Conservation (phyloP, 2,329 filamentous ascomycete genomes). For the Sclerotinia borealis region DNA sequence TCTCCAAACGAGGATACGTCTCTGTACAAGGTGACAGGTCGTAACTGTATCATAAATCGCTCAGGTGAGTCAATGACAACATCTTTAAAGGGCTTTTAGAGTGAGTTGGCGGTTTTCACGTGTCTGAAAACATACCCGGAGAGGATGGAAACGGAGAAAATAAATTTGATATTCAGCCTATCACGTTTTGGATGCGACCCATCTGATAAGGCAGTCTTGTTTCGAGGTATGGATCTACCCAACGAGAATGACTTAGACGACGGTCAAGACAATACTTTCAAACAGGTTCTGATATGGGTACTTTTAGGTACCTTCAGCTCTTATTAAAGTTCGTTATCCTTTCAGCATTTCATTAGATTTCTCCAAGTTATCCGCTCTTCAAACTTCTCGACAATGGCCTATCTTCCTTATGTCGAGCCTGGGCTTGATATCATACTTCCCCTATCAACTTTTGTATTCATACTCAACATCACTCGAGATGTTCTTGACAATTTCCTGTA, state of each 20-base stretch:
- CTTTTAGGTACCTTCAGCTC: not conserved
- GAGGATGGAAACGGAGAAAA: not conserved
- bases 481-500: slow-evolving; percentile 8
- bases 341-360: not conserved
- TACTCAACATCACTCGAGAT: slow-evolving; percentile 3
- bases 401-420: slow-evolving; percentile 9
- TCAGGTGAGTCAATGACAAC: slow-evolving; percentile 9
- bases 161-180: not conserved
- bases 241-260: not conserved
- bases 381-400: not conserved
- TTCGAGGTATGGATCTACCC: not conserved
- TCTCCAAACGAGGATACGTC: not conserved
- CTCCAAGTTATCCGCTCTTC: not conserved
- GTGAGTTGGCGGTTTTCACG: not conserved
- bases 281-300: not conserved
- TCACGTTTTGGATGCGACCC: not conserved
- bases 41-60: not conserved
- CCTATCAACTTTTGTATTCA: not conserved
- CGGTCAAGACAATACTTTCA: not conserved
- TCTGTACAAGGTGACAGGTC: slow-evolving; percentile 2
- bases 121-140: not conserved
- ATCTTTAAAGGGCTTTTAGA: not conserved
- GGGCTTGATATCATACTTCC: slow-evolving; percentile 1
- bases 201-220: not conserved
- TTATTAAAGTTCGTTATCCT: not conserved